Base-by-base conservation (phyloP, 2,329 filamentous ascomycete species). In the Metarhizium brunneum region DNA sequence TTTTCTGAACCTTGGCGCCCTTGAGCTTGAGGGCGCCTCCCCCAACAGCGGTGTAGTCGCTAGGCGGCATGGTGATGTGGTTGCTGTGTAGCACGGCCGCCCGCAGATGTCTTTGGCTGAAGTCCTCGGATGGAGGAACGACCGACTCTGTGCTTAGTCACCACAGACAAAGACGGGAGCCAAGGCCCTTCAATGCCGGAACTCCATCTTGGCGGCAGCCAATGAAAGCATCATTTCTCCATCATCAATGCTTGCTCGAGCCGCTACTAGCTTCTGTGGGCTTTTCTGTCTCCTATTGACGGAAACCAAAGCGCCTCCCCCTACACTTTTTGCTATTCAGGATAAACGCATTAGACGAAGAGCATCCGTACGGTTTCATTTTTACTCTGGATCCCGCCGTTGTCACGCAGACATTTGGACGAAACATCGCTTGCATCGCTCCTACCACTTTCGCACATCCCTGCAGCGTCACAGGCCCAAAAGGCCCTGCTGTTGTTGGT, bases 1-100 rank as follows among this genome's bases (percentile, higher is more conserved):
- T 87, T 65, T 87, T 84, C 61, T 82, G 75, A 65, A 82, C 75
- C 65, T 84, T 85, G 59, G 76, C 81, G 65, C 91, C 90, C 75
- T 96, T 96, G 58, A 96, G 81, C 68, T 90, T 92, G 38, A 96
- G 81, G 58, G 86, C 87, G 63, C 90, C 90, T 65, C 86, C 79
- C 58, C 81, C 79, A 56, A 77, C 71, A 59, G 83, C 74, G 50
- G 79, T 71, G 75, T 95, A 95, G 63, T 95, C 89, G 69, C 88
- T 86, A 55, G 83, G 79, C 29, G 85, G 81, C 87, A 91, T 35
- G 47, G 20, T 45, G 51, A 40, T 14, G 30, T 47, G 38, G 35
- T 45, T 18, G n/a, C 7, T 2, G 6, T 20, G 16, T 20, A 5
- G 38, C 25, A 25, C 25, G 25, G 25, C 25, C 25, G 25, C 25